A percentile compares a stretch with the other conserved stretches of the same genome.
Evolutionary conservation across 306 rosid genomes (phyloP).

Genomic region (Sicyos edulis): DNA sequence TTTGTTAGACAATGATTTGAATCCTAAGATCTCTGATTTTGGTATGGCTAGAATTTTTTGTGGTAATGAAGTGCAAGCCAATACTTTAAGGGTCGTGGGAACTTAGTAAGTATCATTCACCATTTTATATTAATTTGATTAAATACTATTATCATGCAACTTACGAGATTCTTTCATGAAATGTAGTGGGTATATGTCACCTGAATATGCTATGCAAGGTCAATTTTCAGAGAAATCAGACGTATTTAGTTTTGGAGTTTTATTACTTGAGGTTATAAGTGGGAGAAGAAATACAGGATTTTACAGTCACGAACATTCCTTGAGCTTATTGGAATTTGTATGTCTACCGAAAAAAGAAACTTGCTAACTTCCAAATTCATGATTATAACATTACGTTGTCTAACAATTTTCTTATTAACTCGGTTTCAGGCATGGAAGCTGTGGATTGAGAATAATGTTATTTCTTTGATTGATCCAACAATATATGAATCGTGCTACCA

Average conservation of each 20-base stretch:
- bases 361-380: too few relatives aligned
- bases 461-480: too few relatives aligned
- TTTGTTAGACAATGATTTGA: not conserved
- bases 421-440: too few relatives aligned
- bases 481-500: too few relatives aligned
- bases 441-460: too few relatives aligned
- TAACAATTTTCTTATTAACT: too few relatives aligned
- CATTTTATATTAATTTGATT: not conserved
- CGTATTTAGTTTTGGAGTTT: not conserved
- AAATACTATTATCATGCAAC: too few relatives aligned
- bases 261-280: constrained; percentile 3
- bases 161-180: not conserved
- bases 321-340: too few relatives aligned
- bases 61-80: constrained; percentile 5
- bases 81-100: constrained; percentile 5
- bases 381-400: too few relatives aligned
- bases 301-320: too few relatives aligned
- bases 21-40: constrained; percentile 12
- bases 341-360: too few relatives aligned
- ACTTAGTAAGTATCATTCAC: not conserved
- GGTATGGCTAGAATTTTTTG: constrained; percentile 15
- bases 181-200: constrained; percentile 18
- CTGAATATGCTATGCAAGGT: not conserved
- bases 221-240: constrained; percentile 16
- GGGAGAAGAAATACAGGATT: constrained; percentile 3